Conservation (phyloP, 768 basidiomycete species). For the Psilocybe cubensis region DNA sequence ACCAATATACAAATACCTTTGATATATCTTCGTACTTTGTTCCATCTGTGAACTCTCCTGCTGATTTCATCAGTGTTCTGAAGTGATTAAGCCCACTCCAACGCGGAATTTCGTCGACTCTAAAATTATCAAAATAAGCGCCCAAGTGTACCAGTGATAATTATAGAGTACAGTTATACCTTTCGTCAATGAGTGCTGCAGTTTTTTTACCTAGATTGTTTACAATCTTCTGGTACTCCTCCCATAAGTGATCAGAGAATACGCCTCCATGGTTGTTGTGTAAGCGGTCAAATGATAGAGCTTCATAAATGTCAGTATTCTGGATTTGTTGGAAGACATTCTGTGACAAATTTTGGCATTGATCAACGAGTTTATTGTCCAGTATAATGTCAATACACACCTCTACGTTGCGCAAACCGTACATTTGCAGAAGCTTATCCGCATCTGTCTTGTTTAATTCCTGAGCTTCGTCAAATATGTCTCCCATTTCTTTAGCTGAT, state of each 20-base stretch:
- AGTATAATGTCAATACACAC: slow-evolving; percentile 14
- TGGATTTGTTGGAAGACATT: slow-evolving; percentile 39
- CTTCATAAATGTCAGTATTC: slow-evolving; percentile 31
- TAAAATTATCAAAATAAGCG: slow-evolving; percentile 10
- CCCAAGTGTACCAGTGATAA: background rate
- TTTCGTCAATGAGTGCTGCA: slow-evolving; percentile 19
- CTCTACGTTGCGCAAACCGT: slow-evolving; percentile 26
- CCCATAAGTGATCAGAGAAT: slow-evolving; percentile 34
- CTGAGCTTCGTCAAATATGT: slow-evolving; percentile 14
- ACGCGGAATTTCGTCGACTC: slow-evolving; percentile 27
- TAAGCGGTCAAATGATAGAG: slow-evolving; percentile 38
- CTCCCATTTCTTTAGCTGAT: slow-evolving; percentile 18
- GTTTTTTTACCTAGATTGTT: slow-evolving; percentile 9
- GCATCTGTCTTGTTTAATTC: slow-evolving; percentile 6
- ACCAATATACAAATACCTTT: too few species aligned
- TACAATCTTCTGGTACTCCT: slow-evolving; percentile 24
- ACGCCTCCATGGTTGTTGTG: slow-evolving; percentile 35
- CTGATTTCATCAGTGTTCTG: slow-evolving; percentile 15
- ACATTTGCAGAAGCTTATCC: slow-evolving; percentile 22
- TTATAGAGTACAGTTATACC: slow-evolving; percentile 24
- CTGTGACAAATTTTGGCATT: slow-evolving; percentile 24
- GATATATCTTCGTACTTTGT: slow-evolving; percentile 39
- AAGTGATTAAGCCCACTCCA: slow-evolving; percentile 40
- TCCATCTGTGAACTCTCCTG: too few species aligned
- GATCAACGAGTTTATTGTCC: background rate